A percentile compares a stretch with the other conserved stretches of the same genome.
Conservation (phyloP, 1,139 yeast species). For the Taphrina communis region DNA sequence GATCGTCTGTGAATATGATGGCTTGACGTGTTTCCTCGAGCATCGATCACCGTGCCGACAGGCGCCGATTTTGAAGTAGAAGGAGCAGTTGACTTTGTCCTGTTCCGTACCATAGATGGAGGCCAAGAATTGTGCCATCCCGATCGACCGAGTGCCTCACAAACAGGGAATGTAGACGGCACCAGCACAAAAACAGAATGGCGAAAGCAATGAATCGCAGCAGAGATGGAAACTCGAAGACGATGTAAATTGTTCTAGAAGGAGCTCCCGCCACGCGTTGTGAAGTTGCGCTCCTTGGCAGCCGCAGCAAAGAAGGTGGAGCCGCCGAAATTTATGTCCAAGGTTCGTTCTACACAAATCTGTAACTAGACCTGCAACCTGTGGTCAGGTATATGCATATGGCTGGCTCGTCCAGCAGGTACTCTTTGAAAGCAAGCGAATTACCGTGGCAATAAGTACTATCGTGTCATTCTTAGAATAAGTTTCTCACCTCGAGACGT, state of each 20-base stretch:
- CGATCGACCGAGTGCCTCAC: too few relatives aligned
- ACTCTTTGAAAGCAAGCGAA: too few relatives aligned
- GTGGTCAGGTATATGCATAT: too few relatives aligned
- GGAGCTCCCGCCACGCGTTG: conserved; percentile 4
- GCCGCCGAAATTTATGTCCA: neutral
- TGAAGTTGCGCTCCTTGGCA: too few relatives aligned
- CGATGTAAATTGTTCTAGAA: conserved; percentile 3
- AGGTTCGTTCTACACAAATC: too few relatives aligned
- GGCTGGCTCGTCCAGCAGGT: too few relatives aligned
- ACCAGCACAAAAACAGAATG: too few relatives aligned
- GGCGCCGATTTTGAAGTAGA: conserved; percentile 85
- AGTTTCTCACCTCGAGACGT: too few relatives aligned
- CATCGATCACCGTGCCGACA: conserved; percentile 94
- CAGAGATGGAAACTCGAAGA: conserved; percentile 1
- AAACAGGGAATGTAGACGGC: too few relatives aligned
- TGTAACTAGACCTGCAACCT: too few relatives aligned
- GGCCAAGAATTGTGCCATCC: conserved; percentile 53
- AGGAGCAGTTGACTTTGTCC: conserved; percentile 57
- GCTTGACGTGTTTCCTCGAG: conserved; percentile 74
- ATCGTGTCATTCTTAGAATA: too few relatives aligned
- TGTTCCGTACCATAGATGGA: conserved; percentile 56
- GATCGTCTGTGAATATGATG: conserved; percentile 70
- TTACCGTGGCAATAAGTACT: too few relatives aligned
- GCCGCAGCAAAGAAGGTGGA: neutral
- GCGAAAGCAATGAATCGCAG: neutral